Percentiles rank a stretch among this genome's conserved stretches.
These are phyloP conservation scores for Metschnikowia aberdeeniae DNA, from an alignment of 805 yeast species.

Conservation along the genomic window DNA sequence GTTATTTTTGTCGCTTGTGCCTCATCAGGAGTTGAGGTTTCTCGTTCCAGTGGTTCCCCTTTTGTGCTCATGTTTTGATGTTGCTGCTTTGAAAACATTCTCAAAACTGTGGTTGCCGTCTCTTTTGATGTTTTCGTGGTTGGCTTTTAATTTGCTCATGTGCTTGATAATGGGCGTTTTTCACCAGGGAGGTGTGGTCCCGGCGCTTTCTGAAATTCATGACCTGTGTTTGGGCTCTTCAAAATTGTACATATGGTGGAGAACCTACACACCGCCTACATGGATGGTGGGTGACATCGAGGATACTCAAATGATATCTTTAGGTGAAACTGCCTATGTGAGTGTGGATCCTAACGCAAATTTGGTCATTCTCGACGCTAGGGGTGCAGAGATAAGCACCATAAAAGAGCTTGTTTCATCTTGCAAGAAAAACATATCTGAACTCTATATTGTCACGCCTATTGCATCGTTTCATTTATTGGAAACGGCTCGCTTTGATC, in stretches of 20 bases:
- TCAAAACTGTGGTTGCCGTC: constrained; percentile 12
- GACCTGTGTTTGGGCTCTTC: not conserved
- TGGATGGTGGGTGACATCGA: constrained; percentile 57
- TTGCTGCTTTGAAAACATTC: constrained; percentile 24
- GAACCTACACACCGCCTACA: constrained; percentile 89
- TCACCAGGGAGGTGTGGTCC: constrained; percentile 90
- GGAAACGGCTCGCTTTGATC: constrained; percentile 38
- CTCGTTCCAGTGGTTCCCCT: constrained; percentile 76
- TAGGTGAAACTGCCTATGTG: constrained; percentile 10
- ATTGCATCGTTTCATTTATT: constrained; percentile 33
- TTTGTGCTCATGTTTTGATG: constrained; percentile 52
- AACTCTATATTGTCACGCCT: constrained; percentile 37
- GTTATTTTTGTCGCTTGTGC: constrained; percentile 58
- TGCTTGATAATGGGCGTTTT: constrained; percentile 68
- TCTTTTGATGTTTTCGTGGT: constrained; percentile 45
- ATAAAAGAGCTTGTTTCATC: constrained; percentile 20
- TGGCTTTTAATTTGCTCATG: constrained; percentile 57
- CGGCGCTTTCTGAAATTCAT: constrained; percentile 48
- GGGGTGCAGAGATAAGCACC: constrained; percentile 38
- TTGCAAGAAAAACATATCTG: constrained; percentile 6
- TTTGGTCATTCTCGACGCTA: constrained; percentile 38
- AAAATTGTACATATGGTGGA: constrained; percentile 76
- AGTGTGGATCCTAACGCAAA: constrained; percentile 11
- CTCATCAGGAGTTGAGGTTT: constrained; percentile 94
- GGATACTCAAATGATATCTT: constrained; percentile 14